These are phyloP conservation scores for Arabidopsis lyrata DNA, from an alignment of 441 rosid species.

Conservation along the genomic window DNA sequence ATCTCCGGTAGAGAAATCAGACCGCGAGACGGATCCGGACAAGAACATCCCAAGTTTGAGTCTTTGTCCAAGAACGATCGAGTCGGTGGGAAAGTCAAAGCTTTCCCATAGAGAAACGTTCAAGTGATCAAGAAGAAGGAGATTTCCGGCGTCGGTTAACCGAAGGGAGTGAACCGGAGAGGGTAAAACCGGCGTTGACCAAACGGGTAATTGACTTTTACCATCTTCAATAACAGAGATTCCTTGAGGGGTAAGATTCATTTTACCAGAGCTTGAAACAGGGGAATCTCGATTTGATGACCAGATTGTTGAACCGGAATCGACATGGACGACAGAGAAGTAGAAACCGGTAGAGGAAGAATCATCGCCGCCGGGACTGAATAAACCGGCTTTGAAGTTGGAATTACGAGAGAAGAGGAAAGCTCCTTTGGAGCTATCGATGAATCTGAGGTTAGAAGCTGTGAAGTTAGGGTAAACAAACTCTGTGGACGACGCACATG, in stretches of 20 bases:
- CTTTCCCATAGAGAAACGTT: slow-evolving; percentile 85
- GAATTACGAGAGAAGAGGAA: slow-evolving; percentile 68
- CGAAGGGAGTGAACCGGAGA: slow-evolving; percentile 58
- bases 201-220: slow-evolving; percentile 47
- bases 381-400: slow-evolving; percentile 71
- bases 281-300: slow-evolving; percentile 76
- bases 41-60: slow-evolving; percentile 51
- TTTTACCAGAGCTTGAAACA: slow-evolving; percentile 62
- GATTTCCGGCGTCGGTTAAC: slow-evolving; percentile 78
- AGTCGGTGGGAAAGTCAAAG: slow-evolving; percentile 73
- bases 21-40: slow-evolving; percentile 55
- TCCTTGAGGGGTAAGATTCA: slow-evolving; percentile 66
- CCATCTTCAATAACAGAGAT: slow-evolving; percentile 58
- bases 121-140: slow-evolving; percentile 62
- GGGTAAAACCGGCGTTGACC: slow-evolving; percentile 72
- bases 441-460: slow-evolving; percentile 63
- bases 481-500: slow-evolving; percentile 51
- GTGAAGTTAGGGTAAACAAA: slow-evolving; percentile 71
- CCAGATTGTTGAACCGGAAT: slow-evolving; percentile 71
- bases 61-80: slow-evolving; percentile 72
- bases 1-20: slow-evolving; percentile 64
- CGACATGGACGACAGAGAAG: slow-evolving; percentile 74
- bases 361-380: slow-evolving; percentile 54
- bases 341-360: slow-evolving; percentile 52
- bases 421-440: slow-evolving; percentile 60